A percentile compares a stretch with the other conserved stretches of the same genome.
Evolutionary conservation across 140 eudicot genomes (phyloP).

Genomic region (Senecio squalidus): DNA sequence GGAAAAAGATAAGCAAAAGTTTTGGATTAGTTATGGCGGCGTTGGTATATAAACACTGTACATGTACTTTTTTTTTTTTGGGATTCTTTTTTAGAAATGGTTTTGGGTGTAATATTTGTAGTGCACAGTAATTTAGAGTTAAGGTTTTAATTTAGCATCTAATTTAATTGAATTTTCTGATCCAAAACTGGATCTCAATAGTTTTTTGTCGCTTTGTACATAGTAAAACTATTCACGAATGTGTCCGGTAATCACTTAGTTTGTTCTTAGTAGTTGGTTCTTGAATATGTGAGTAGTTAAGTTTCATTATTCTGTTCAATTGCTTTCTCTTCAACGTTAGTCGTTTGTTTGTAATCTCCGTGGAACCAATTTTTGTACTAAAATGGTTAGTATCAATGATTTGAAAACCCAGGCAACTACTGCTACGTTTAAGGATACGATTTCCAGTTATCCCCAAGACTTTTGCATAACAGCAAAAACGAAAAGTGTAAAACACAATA

Average conservation of each 20-base stretch:
- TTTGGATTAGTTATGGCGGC: constrained; percentile 21
- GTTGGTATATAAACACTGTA: constrained; percentile 32
- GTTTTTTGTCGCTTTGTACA: background rate
- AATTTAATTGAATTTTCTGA: constrained; percentile 18
- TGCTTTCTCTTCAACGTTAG: too few relatives aligned
- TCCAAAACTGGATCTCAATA: constrained; percentile 20
- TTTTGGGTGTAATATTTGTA: constrained; percentile 23
- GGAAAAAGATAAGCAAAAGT: constrained; percentile 23
- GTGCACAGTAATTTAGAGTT: constrained; percentile 21
- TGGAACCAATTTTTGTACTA: too few relatives aligned
- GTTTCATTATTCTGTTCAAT: too few relatives aligned
- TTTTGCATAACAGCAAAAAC: too few relatives aligned
- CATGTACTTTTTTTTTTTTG: constrained; percentile 11
- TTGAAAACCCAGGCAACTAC: too few relatives aligned
- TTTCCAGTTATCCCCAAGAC: too few relatives aligned
- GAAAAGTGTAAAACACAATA: too few relatives aligned
- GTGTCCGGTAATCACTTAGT: background rate
- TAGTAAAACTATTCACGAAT: background rate
- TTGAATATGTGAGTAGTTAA: background rate
- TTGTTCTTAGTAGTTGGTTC: background rate
- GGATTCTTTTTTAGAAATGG: background rate
- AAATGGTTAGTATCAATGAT: too few relatives aligned
- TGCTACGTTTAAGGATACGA: too few relatives aligned
- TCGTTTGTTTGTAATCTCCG: too few relatives aligned
- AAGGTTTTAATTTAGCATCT: constrained; percentile 9